Percentiles rank a stretch among this genome's conserved stretches.
Evolutionary conservation across 1,284 basidiomycete genomes (phyloP).

Genomic region (Austroboletus olivaceoglutinosus): DNA sequence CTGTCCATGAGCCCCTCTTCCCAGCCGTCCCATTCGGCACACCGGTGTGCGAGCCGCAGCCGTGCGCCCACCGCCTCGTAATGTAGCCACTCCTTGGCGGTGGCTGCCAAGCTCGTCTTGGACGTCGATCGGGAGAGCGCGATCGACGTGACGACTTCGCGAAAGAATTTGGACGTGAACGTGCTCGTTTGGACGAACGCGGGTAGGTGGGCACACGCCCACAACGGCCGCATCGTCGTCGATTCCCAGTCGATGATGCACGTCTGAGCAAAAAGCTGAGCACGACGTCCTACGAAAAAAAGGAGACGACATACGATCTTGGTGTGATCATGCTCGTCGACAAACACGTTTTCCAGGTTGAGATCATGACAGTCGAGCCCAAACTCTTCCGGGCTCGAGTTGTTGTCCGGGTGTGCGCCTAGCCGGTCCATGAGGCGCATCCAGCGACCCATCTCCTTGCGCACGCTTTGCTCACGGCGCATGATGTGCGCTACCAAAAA

Average conservation of each 20-base stretch:
- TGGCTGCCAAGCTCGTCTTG: slow-evolving; percentile 30
- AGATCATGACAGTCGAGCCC: slow-evolving; percentile 76
- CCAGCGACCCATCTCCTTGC: slow-evolving; percentile 69
- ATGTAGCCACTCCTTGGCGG: slow-evolving; percentile 69
- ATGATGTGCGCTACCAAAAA: slow-evolving; percentile 69
- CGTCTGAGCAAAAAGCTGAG: slow-evolving; percentile 47
- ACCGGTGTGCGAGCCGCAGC: slow-evolving; percentile 70
- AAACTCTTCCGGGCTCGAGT: slow-evolving; percentile 50
- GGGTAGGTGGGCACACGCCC: slow-evolving; percentile 77
- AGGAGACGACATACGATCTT: slow-evolving; percentile 58
- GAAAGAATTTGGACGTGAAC: slow-evolving; percentile 68
- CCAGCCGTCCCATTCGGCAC: slow-evolving; percentile 83
- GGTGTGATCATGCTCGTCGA: slow-evolving; percentile 62
- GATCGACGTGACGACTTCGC: slow-evolving; percentile 51
- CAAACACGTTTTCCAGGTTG: slow-evolving; percentile 77
- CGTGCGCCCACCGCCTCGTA: slow-evolving; percentile 63
- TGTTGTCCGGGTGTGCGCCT: slow-evolving; percentile 26
- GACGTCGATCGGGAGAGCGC: slow-evolving; percentile 24
- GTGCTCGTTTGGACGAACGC: slow-evolving; percentile 73
- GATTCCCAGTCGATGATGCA: slow-evolving; percentile 86
- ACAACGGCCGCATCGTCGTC: slow-evolving; percentile 75
- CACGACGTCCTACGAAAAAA: background rate
- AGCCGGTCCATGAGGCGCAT: slow-evolving; percentile 62
- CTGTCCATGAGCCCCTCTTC: slow-evolving; percentile 75
- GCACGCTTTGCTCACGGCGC: slow-evolving; percentile 58